These are phyloP conservation scores for Euphorbia peplus DNA, from an alignment of 345 rosid genomes.

Conservation along the genomic window DNA sequence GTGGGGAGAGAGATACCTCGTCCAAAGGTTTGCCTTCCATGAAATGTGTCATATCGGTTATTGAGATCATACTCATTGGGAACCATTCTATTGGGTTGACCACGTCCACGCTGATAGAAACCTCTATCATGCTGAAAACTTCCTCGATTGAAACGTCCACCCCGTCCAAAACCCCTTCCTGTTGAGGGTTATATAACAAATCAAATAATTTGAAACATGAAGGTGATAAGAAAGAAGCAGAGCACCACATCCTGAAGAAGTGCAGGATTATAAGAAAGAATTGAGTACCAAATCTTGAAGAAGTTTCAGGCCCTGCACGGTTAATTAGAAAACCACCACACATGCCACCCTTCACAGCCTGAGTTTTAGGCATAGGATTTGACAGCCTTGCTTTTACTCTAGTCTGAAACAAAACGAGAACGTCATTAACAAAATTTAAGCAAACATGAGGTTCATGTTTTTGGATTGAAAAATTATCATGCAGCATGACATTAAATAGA, in stretches of 20 bases:
- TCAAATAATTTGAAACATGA: slow-evolving; percentile 10
- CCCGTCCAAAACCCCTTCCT: slow-evolving; percentile 47
- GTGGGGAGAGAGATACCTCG: slow-evolving; percentile 30
- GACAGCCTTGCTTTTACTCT: slow-evolving; percentile 63
- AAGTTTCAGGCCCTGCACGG: slow-evolving; percentile 28
- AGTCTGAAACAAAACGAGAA: slow-evolving; percentile 28
- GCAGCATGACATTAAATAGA: neutral
- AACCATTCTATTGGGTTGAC: slow-evolving; percentile 37
- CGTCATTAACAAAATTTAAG: slow-evolving; percentile 15
- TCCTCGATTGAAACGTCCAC: slow-evolving; percentile 35
- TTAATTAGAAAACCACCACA: slow-evolving; percentile 61
- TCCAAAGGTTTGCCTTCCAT: slow-evolving; percentile 35
- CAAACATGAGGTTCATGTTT: slow-evolving; percentile 2
- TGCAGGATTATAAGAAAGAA: slow-evolving; percentile 11
- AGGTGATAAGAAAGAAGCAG: slow-evolving; percentile 6
- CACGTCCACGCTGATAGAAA: slow-evolving; percentile 36
- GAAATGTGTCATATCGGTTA: slow-evolving; percentile 27
- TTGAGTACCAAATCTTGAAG: slow-evolving; percentile 49
- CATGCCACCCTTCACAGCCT: slow-evolving; percentile 68
- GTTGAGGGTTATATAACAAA: slow-evolving; percentile 10
- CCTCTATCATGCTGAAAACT: slow-evolving; percentile 37
- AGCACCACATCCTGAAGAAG: slow-evolving; percentile 50
- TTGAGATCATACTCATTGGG: slow-evolving; percentile 31
- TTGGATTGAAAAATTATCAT: neutral
- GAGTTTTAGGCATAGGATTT: slow-evolving; percentile 69